These are phyloP conservation scores for Phaeosphaeriaceae sp. DNA, from an alignment of 2,329 filamentous ascomycete species.

Conservation along the genomic window DNA sequence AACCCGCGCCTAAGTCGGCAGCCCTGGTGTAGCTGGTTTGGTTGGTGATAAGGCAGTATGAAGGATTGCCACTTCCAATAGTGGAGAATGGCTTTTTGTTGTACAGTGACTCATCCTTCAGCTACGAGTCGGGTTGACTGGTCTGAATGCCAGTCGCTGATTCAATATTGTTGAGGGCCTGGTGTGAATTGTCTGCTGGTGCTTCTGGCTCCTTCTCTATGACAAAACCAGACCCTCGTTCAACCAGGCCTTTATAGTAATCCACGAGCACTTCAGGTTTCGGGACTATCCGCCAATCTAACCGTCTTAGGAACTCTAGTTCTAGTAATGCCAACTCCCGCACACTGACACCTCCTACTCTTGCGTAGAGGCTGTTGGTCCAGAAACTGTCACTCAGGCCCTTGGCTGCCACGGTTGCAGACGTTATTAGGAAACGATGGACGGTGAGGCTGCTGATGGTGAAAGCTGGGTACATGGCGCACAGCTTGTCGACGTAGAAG, in stretches of 20 bases:
- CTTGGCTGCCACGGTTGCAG: conserved; percentile 93
- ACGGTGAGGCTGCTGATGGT: conserved; percentile 96
- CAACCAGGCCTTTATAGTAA: conserved; percentile 89
- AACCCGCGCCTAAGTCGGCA: too few species aligned
- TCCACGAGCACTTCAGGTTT: conserved; percentile 92
- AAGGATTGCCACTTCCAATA: background rate
- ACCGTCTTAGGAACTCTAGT: conserved; percentile 87
- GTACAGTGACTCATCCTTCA: background rate
- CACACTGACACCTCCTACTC: conserved; percentile 89
- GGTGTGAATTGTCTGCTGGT: conserved; percentile 13
- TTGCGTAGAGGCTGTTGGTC: conserved; percentile 96
- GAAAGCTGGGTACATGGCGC: conserved; percentile 89
- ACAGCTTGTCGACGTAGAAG: conserved; percentile 96
- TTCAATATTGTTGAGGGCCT: conserved; percentile 17
- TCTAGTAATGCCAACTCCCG: conserved; percentile 90
- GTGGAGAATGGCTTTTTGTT: background rate
- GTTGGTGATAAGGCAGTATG: background rate
- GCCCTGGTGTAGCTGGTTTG: background rate
- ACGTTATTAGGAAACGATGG: conserved; percentile 95
- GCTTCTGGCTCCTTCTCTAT: conserved; percentile 49
- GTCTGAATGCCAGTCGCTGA: conserved; percentile 32
- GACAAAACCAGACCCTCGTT: conserved; percentile 65
- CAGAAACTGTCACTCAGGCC: conserved; percentile 96
- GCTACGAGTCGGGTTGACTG: conserved; percentile 24
- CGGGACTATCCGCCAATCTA: conserved; percentile 97